phyloP scores from a whole-genome alignment of 257 asterid genomes.

The Ophiorrhiza pumila region DNA sequence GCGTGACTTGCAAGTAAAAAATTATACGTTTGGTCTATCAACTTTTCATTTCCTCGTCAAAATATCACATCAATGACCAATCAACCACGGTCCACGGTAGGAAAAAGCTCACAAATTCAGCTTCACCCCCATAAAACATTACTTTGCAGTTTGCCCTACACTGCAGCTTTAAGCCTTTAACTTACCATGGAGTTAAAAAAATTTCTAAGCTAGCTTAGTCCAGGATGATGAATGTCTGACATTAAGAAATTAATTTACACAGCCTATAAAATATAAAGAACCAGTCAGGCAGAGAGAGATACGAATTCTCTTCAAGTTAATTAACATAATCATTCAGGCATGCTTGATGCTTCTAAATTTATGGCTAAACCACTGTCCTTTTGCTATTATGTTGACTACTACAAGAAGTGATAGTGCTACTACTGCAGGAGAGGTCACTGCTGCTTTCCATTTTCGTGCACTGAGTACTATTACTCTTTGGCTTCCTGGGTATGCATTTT shows the following conservation, averaged over 20 bases:
- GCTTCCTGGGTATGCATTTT: slow-evolving; percentile 29
- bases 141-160: too few relatives aligned
- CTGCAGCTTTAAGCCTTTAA: too few relatives aligned
- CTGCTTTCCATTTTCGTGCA: slow-evolving; percentile 11
- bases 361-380: slow-evolving; percentile 7
- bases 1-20: slow-evolving; percentile 12
- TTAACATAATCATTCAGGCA: background rate
- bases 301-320: background rate
- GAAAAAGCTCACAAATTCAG: background rate
- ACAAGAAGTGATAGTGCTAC: slow-evolving; percentile 12
- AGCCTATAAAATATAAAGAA: background rate
- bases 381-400: slow-evolving; percentile 20
- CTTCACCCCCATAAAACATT: too few relatives aligned
- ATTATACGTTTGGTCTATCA: background rate
- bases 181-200: background rate
- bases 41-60: background rate
- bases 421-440: slow-evolving; percentile 24
- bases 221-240: background rate
- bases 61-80: background rate
- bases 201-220: background rate
- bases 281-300: background rate
- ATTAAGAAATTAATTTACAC: slow-evolving; percentile 17
- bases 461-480: slow-evolving; percentile 13
- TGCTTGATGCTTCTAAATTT: background rate
- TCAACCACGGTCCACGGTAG: background rate